Evolutionary conservation across 768 basidiomycete species (phyloP), one percentile per base, ranked within the genome.

Genomic region (Amanita muscaria): DNA sequence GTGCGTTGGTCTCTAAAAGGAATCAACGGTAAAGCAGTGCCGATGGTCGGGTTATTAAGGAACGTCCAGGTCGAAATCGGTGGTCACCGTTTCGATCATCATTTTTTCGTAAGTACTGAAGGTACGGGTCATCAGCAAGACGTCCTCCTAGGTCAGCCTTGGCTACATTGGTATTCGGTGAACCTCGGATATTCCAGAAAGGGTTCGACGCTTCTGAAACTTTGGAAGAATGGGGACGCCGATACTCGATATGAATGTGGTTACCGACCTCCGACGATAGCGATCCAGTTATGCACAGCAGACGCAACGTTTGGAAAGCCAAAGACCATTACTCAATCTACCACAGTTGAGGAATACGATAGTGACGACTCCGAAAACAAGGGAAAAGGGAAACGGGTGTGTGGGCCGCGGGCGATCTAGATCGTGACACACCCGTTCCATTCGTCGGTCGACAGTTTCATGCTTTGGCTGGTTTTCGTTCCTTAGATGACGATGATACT

Each of bases 141-240:
- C 3, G 34, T 52, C 1, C 55, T 58, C n/a, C 34, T 58, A 4
- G 53, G 53, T 1, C 57, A 58, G 18, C 57, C 57, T 1, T 56
- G 52, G 55, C 46, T 59, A 3, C 48, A 53, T 11, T 56, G 55
- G 57, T 59, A 46, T 25, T 33, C 47, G 1, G 53, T 51, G 0
- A 23, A 30, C 0, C 47, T 56, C n/a, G 33, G 47, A 16, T 53
- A 55, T 12, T 19, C 32, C 2, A 27, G 53, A 0, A 8, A 22
- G 1, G 55, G 54, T 8, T 24, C 32, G 1, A 52, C 54, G 40
- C 32, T 43, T 7, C 50, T 58, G 40, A 15, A 35, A 1, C 3
- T 56, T 3, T 58, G 57, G 57, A 21, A 54, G 15, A 44, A 51
- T 2, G 50, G 57, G 2, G 44, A 52, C 41, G 22, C 47, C 5